Evolutionary conservation across 1,139 yeast species (phyloP), one percentile per base, ranked within the genome.

Genomic region (Zygoascus hellenicus): DNA sequence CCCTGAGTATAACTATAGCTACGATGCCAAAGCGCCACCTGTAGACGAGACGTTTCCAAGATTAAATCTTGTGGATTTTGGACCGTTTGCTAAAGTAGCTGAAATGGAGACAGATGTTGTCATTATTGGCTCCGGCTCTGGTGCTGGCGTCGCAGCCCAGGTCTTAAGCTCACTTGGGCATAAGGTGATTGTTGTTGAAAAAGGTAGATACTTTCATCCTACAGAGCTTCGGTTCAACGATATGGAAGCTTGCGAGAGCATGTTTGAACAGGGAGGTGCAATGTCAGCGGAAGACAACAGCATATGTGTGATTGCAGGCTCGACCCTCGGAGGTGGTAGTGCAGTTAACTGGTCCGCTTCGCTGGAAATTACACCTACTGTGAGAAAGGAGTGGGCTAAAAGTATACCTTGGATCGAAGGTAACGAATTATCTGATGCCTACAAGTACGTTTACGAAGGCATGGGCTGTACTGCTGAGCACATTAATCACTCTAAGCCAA

Each of bases 311-410:
- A 61, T 77, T 45, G 81, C 83, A 0, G 83, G 83, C 1, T 57
- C 80, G 1, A 76, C 78, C 1, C 74, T 78, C 52, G 83, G 83
- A 7, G 83, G 83, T 9, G 83, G 83, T 3, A 67, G 79, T 5
- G 77, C 83, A 3, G 75, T 78, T 42, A 78, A 78, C 60, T 78
- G 83, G 83, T 72, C 78, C n/a, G 82, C 83, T 9, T 69, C 77
- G 53, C 59, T 78, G 50, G 71, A 67, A 47, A 75, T 83, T 0
- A 80, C 80, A 1, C 75, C 73, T 57, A 70, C 69, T 50, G 78
- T 78, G 5, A 71, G 83, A 47, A 67, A 71, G 45, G 81, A 78
- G 56, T 78, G 81, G 81, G 75, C 70, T 41, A 71, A 72, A 46
- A 46, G 39, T 3, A 66, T 74, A 9, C 76, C 75, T 14, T 77